Base-by-base conservation (phyloP, 768 basidiomycete genomes). In the Leccinum barrowsii region DNA sequence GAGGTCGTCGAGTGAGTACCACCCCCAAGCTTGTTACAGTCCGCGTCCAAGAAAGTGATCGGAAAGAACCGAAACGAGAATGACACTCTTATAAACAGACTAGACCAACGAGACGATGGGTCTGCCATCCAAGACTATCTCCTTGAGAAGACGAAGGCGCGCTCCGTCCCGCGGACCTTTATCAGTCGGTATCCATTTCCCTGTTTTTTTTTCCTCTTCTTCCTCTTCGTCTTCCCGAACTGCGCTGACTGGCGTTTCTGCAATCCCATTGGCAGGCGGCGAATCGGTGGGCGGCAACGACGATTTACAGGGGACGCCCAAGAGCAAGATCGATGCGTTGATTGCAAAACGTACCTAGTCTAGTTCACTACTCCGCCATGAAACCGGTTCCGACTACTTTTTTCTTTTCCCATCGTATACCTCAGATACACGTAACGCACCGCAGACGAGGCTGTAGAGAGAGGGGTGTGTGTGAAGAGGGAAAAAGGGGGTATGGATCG, bases 131-230 rank as follows among this genome's bases (percentile, higher is more conserved):
- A 93, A 67, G 65, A 72, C 21, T 92, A 91, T 64, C 77, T 94
- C 4, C 21, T 11, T 2, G 55, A 80, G 63, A 87, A 84, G 79
- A 89, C 88, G 0, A 79, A 78, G 0, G 90, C 88, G 63, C 71
- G 81, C 21, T 87, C 86, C 11, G 91, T 93, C 5, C 91, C 91
- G 30, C 89, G 85, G 67, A 79, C 90, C 58, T 93, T 90, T 75
- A 80, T 92, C 67, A 81, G 88, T 90, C 59, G 54, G 78, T 69
- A 3, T 53, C 37, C 8, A n/a, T 40, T 4, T 40, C 37, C 17
- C 17, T 8, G 17, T 6, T n/a, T 7, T 6, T n/a, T 7, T 17
- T 40, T 40, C 37, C 17, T 30, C 22, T n/a, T 32, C 26, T n/a
- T 5, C 5, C 10, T 13, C 11, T 4, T 10, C 34, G 0, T 35